These are phyloP conservation scores for Saturnispora dispora DNA, from an alignment of 805 yeast genomes.

Conservation along the genomic window DNA sequence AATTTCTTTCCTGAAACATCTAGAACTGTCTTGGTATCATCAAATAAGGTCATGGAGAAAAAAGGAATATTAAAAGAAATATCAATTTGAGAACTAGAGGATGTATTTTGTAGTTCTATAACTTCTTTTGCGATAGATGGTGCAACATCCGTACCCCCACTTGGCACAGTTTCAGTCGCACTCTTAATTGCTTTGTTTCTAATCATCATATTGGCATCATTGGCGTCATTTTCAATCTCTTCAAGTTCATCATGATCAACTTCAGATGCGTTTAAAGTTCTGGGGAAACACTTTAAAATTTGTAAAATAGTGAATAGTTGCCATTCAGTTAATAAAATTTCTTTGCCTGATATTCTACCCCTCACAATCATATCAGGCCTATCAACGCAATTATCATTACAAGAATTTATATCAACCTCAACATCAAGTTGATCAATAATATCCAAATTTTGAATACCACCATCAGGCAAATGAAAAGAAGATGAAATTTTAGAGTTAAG, in stretches of 20 bases:
- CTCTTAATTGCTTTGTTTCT: conserved; percentile 12
- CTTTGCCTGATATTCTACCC: conserved; percentile 56
- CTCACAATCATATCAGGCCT: conserved; percentile 42
- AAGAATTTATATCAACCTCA: conserved; percentile 47
- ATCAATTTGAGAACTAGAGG: conserved; percentile 23
- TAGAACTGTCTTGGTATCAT: conserved; percentile 34
- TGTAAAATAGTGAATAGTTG: conserved; percentile 53
- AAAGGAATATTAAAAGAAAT: conserved; percentile 53
- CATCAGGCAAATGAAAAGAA: conserved; percentile 36
- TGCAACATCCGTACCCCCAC: neutral
- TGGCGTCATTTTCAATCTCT: conserved; percentile 56
- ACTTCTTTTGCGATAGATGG: neutral
- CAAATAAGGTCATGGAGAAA: conserved; percentile 52
- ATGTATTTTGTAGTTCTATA: neutral
- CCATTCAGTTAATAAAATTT: conserved; percentile 59
- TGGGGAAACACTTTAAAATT: conserved; percentile 46
- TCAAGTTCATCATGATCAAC: conserved; percentile 36
- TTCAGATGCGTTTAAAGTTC: conserved; percentile 39
- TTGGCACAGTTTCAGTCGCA: neutral
- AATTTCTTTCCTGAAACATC: conserved; percentile 35
- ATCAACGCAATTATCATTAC: conserved; percentile 30
- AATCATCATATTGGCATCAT: conserved; percentile 47
- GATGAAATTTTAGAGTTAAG: conserved; percentile 66
- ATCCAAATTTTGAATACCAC: conserved; percentile 43
- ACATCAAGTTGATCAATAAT: conserved; percentile 61